phyloP scores from a whole-genome alignment of 2,329 filamentous ascomycete genomes.

The Davidsoniella australis region DNA sequence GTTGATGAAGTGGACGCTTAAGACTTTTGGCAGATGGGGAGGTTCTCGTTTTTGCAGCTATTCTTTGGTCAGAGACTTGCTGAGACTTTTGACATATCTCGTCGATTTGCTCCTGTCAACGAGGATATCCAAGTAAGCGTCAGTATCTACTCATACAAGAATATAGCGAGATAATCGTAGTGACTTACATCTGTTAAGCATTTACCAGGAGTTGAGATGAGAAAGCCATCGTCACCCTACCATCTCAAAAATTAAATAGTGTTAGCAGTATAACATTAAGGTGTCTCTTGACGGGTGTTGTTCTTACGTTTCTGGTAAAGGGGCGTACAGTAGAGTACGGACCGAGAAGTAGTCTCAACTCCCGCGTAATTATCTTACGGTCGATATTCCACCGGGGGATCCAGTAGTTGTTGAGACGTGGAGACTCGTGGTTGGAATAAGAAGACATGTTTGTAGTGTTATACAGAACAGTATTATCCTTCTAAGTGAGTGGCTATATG shows the following conservation, averaged over 20 bases:
- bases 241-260: slow-evolving; percentile 3
- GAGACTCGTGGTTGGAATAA: too few species aligned
- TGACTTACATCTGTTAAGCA: slow-evolving; percentile 41
- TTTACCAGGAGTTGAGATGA: slow-evolving; percentile 39
- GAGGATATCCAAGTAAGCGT: not conserved
- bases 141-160: not conserved
- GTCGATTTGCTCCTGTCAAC: slow-evolving; percentile 40
- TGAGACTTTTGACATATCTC: slow-evolving; percentile 43
- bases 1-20: too few species aligned
- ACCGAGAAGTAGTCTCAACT: slow-evolving; percentile 41
- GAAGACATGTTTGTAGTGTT: too few species aligned
- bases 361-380: slow-evolving; percentile 41
- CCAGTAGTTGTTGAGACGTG: slow-evolving; percentile 35
- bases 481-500: too few species aligned
- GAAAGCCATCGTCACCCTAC: slow-evolving; percentile 43
- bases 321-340: slow-evolving; percentile 17
- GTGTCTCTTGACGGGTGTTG: too few species aligned
- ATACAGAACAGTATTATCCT: too few species aligned
- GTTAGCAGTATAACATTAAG: slow-evolving; percentile 3
- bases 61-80: slow-evolving; percentile 35
- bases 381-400: slow-evolving; percentile 42
- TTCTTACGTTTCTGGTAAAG: too few species aligned
- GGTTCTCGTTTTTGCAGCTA: not conserved
- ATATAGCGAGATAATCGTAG: not conserved
- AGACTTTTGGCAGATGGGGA: too few species aligned